A percentile compares a stretch with the other conserved stretches of the same genome.
Evolutionary conservation across 2,329 filamentous ascomycete species (phyloP).

Genomic region (Tolypocladium tundrense): DNA sequence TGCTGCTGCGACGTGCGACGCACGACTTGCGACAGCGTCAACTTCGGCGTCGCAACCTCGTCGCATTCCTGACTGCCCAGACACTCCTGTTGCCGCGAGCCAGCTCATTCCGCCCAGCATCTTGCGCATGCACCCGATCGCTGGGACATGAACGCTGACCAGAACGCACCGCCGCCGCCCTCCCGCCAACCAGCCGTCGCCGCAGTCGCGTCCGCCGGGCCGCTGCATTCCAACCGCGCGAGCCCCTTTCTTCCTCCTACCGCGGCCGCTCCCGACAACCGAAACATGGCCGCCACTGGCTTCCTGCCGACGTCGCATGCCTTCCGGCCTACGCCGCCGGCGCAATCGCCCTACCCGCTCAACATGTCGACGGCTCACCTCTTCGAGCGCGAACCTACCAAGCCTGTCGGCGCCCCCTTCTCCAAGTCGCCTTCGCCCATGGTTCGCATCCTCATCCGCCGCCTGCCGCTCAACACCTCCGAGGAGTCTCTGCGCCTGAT

Average conservation of each 20-base stretch:
- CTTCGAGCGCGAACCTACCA: conserved; percentile 30
- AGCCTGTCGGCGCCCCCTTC: conserved; percentile 29
- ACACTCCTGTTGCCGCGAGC: background rate
- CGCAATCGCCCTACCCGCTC: conserved; percentile 23
- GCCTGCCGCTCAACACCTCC: conserved; percentile 42
- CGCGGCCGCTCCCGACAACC: conserved; percentile 14
- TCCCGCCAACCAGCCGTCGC: conserved; percentile 11
- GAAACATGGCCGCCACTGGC: conserved; percentile 33
- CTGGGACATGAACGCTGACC: conserved; percentile 19
- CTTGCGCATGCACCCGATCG: conserved; percentile 14
- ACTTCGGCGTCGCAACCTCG: background rate
- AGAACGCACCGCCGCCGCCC: conserved; percentile 8
- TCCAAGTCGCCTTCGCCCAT: conserved; percentile 21
- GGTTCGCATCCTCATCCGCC: conserved; percentile 39
- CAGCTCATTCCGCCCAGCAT: background rate
- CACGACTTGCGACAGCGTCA: background rate
- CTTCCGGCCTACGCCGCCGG: conserved; percentile 21
- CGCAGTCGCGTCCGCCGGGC: conserved; percentile 13
- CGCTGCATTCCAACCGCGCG: conserved; percentile 17
- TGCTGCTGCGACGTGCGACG: background rate
- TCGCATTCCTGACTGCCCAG: conserved; percentile 1
- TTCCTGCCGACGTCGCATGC: conserved; percentile 30
- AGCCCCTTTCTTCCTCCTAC: conserved; percentile 19
- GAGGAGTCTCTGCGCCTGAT: conserved; percentile 45
- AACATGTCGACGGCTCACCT: conserved; percentile 19